Percentiles rank a stretch among this genome's conserved stretches.
phyloP scores from a whole-genome alignment of 2,329 filamentous ascomycete species.

The Endoconidiophora polonica region DNA sequence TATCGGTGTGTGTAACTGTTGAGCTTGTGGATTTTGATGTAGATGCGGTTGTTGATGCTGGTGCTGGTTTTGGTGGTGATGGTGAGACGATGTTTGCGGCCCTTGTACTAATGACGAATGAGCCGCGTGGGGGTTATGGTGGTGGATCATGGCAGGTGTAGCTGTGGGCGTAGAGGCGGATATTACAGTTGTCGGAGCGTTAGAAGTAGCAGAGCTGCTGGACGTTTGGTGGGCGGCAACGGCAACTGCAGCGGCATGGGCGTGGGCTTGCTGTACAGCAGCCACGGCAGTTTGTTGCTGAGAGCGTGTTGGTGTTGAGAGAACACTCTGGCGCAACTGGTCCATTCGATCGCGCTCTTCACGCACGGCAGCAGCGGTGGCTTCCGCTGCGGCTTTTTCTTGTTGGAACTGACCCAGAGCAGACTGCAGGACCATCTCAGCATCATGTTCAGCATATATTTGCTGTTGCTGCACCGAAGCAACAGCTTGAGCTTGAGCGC shows the following conservation, averaged over 20 bases:
- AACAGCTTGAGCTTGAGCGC: neutral
- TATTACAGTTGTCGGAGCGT: too few species aligned
- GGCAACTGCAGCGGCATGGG: constrained; percentile 8
- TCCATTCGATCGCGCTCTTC: constrained; percentile 36
- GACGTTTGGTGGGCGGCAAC: too few species aligned
- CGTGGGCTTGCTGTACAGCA: constrained; percentile 13
- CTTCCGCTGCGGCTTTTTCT: constrained; percentile 41
- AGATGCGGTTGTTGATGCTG: neutral
- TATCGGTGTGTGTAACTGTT: neutral
- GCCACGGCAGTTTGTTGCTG: too few species aligned
- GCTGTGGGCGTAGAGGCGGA: too few species aligned
- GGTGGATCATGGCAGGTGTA: neutral
- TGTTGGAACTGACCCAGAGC: constrained; percentile 41
- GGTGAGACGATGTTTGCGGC: neutral
- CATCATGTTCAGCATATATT: constrained; percentile 34
- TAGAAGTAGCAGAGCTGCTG: too few species aligned
- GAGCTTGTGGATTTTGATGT: neutral
- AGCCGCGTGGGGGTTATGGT: neutral
- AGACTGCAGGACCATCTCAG: constrained; percentile 41
- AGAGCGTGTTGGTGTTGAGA: constrained; percentile 14
- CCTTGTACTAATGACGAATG: neutral
- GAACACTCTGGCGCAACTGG: constrained; percentile 18
- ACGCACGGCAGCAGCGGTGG: constrained; percentile 36
- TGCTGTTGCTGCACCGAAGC: constrained; percentile 18
- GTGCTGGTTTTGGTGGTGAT: neutral